Conservation (phyloP, 208 protist species). For the Leishmania turanica region DNA sequence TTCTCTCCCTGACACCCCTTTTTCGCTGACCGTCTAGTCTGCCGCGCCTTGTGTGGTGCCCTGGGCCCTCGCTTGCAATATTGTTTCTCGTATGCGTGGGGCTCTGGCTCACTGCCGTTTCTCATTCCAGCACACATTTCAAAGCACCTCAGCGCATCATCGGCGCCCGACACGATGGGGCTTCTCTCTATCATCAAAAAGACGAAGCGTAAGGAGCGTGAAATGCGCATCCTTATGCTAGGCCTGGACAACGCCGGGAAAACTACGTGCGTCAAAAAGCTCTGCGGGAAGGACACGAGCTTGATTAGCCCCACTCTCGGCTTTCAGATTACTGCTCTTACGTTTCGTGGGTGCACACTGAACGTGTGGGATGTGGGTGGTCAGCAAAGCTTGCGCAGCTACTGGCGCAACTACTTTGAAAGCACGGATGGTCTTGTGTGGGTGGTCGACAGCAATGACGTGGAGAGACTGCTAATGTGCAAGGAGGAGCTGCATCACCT, state of each 20-base stretch:
- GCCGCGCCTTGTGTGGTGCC: not conserved
- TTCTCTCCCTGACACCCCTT: not conserved
- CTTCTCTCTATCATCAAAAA: constrained; percentile 98
- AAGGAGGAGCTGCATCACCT: constrained; percentile 95
- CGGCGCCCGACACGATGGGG: constrained; percentile 89
- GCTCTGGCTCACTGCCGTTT: not conserved
- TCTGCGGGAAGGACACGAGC: constrained; percentile 98
- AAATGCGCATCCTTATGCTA: constrained; percentile 99
- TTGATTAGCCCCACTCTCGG: constrained; percentile 98
- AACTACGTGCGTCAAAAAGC: constrained; percentile 99
- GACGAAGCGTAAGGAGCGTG: constrained; percentile 98
- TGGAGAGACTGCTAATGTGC: constrained; percentile 91
- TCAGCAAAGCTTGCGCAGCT: constrained; percentile 99
- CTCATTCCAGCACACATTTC: not conserved
- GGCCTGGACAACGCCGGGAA: constrained; percentile 98
- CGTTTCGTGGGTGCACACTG: constrained; percentile 96
- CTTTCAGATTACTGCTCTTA: constrained; percentile 99
- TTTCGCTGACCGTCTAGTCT: not conserved
- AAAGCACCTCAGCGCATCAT: not conserved
- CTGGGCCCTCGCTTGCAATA: not conserved
- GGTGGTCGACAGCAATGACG: constrained; percentile 97
- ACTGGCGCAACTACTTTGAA: constrained; percentile 99
- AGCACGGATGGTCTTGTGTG: constrained; percentile 97
- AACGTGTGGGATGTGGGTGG: constrained; percentile 99
- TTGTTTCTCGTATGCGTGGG: constrained; percentile 4